phyloP scores from a whole-genome alignment of 2,329 filamentous ascomycete genomes.

The Pseudogymnoascus sp. region DNA sequence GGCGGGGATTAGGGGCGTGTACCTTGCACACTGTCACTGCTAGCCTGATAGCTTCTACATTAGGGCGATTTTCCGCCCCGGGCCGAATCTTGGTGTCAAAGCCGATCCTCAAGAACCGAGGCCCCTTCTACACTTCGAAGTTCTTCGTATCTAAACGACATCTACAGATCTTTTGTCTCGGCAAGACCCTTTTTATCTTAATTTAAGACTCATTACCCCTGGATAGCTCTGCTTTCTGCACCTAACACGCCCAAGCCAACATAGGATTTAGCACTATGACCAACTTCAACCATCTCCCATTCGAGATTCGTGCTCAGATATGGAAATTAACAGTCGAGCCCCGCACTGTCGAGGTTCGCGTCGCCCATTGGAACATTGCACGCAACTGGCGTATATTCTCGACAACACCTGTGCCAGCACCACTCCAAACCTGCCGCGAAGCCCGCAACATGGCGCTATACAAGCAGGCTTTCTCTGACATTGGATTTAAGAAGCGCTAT shows the following conservation, averaged over 20 bases:
- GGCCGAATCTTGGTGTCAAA: too few relatives aligned
- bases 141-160: too few relatives aligned
- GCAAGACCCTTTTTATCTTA: neutral
- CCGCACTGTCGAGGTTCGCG: slow-evolving; percentile 11
- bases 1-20: too few relatives aligned
- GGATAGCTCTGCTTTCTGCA: neutral
- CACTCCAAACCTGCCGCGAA: neutral
- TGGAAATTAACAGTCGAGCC: slow-evolving; percentile 14
- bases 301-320: slow-evolving; percentile 15
- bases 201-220: neutral
- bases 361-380: neutral
- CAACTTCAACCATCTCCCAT: slow-evolving; percentile 14
- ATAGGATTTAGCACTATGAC: neutral
- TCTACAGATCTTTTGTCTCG: too few relatives aligned
- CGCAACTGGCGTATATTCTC: neutral
- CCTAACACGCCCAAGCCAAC: neutral
- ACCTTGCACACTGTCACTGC: too few relatives aligned
- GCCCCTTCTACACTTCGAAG: too few relatives aligned
- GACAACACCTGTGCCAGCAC: neutral
- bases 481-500: neutral
- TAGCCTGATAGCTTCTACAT: too few relatives aligned
- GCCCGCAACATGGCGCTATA: neutral
- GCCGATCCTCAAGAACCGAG: too few relatives aligned
- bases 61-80: too few relatives aligned
- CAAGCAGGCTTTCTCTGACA: neutral